Evolutionary conservation across 345 rosid species (phyloP).

Genomic region (Pugionium dolabratum): DNA sequence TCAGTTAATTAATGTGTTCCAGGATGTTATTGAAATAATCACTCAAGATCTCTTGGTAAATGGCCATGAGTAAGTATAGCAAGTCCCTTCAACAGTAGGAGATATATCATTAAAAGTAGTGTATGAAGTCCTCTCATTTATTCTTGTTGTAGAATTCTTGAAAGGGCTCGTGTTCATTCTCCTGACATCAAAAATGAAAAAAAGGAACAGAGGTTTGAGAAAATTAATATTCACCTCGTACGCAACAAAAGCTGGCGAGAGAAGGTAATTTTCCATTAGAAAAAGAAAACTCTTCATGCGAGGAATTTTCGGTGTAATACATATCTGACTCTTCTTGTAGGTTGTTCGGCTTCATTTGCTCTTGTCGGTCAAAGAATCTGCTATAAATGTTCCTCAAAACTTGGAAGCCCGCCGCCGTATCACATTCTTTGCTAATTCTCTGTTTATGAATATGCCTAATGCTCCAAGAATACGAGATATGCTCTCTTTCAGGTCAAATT

Average conservation of each 20-base stretch:
- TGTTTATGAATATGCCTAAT: conserved; percentile 89
- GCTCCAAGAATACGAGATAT: conserved; percentile 90
- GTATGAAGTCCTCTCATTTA: conserved; percentile 23
- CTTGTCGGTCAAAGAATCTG: conserved; percentile 93
- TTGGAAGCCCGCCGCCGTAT: conserved; percentile 97
- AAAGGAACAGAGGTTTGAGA: conserved; percentile 81
- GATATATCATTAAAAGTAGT: conserved; percentile 20
- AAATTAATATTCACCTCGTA: conserved; percentile 46
- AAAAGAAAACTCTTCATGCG: conserved; percentile 1
- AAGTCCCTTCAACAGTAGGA: conserved; percentile 10
- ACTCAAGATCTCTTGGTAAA: conserved; percentile 66
- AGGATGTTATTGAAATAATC: conserved; percentile 87
- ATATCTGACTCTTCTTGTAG: conserved; percentile 41
- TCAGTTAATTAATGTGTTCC: conserved; percentile 80
- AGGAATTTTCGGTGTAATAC: neutral
- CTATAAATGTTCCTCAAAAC: conserved; percentile 90
- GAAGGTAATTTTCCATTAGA: conserved; percentile 53
- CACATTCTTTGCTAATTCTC: conserved; percentile 95
- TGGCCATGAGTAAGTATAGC: conserved; percentile 73
- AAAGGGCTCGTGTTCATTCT: conserved; percentile 40
- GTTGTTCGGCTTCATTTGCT: conserved; percentile 79
- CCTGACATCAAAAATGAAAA: conserved; percentile 28
- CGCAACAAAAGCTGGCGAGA: conserved; percentile 51
- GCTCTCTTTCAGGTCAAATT: conserved; percentile 79
- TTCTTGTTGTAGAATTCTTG: conserved; percentile 53